A percentile compares a stretch with the other conserved stretches of the same genome.
Conservation (phyloP, 495 filamentous ascomycete species). For the Pseudotulostoma volvatum region DNA sequence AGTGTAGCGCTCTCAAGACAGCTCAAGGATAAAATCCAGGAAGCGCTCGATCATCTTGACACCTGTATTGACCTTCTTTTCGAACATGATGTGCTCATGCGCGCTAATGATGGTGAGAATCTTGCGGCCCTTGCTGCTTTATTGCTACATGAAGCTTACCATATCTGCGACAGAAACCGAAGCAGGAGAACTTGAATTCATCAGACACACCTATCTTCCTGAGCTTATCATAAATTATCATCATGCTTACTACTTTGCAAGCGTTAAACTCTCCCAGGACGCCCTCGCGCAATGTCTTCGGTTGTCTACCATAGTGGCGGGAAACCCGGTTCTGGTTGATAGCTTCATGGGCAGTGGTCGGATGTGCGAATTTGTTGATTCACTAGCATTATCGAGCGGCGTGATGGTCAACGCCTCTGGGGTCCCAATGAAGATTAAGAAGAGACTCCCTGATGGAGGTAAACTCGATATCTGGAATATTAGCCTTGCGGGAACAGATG, state of each 20-base stretch:
- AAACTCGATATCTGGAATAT: conserved; percentile 34
- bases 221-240: conserved; percentile 70
- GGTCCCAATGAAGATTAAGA: conserved; percentile 11
- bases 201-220: conserved; percentile 62
- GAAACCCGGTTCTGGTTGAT: conserved; percentile 43
- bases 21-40: conserved; percentile 17
- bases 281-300: conserved; percentile 63
- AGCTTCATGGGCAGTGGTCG: conserved; percentile 47
- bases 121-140: no score
- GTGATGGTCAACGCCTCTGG: conserved; percentile 43
- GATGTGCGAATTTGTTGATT: conserved; percentile 64
- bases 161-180: conserved; percentile 17
- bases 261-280: conserved; percentile 44
- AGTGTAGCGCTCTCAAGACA: conserved; percentile 17
- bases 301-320: conserved; percentile 48
- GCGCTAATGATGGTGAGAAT: conserved; percentile 24
- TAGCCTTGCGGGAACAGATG: conserved; percentile 14
- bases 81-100: conserved; percentile 23
- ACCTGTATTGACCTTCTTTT: conserved; percentile 21
- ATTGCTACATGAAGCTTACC: no score
- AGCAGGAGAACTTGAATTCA: conserved; percentile 27
- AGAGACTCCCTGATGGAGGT: conserved; percentile 21
- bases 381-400: conserved; percentile 56
- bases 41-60: conserved; percentile 18
- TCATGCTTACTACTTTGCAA: conserved; percentile 52